A percentile compares a stretch with the other conserved stretches of the same genome.
phyloP scores from a whole-genome alignment of 2,329 filamentous ascomycete genomes.

The Dactylellina cionopaga region DNA sequence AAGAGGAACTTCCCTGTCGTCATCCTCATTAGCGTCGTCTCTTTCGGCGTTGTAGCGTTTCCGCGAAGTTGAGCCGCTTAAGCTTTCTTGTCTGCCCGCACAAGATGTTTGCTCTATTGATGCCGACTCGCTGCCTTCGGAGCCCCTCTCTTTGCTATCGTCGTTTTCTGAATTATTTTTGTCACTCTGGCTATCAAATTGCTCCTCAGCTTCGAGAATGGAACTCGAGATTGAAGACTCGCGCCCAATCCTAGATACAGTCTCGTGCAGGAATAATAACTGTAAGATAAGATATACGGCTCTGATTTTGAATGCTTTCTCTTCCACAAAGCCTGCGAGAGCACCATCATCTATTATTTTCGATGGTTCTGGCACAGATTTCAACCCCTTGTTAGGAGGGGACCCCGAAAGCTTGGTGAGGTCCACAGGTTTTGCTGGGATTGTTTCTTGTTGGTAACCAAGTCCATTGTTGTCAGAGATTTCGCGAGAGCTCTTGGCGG shows the following conservation, averaged over 20 bases:
- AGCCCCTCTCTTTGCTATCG: background rate
- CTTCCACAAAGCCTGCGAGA: background rate
- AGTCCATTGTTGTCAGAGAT: background rate
- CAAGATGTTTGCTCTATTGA: background rate
- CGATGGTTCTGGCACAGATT: background rate
- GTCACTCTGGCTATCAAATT: background rate
- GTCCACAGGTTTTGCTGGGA: background rate
- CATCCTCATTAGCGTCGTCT: background rate
- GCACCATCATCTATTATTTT: background rate
- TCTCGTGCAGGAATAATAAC: background rate
- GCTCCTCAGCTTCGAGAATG: background rate
- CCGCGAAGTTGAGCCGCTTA: background rate
- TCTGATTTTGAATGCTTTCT: background rate
- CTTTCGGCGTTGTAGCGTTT: background rate
- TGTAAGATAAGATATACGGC: background rate
- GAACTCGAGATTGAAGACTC: background rate
- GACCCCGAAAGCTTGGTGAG: background rate
- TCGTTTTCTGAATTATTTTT: background rate
- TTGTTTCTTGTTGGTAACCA: background rate
- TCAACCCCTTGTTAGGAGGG: background rate
- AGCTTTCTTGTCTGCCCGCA: background rate
- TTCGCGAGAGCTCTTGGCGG: background rate
- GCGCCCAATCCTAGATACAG: background rate
- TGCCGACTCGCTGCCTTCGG: background rate
- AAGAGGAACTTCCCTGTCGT: background rate